Conservation (phyloP, 2,329 filamentous ascomycete genomes). For the Aureobasidium melanogenum region DNA sequence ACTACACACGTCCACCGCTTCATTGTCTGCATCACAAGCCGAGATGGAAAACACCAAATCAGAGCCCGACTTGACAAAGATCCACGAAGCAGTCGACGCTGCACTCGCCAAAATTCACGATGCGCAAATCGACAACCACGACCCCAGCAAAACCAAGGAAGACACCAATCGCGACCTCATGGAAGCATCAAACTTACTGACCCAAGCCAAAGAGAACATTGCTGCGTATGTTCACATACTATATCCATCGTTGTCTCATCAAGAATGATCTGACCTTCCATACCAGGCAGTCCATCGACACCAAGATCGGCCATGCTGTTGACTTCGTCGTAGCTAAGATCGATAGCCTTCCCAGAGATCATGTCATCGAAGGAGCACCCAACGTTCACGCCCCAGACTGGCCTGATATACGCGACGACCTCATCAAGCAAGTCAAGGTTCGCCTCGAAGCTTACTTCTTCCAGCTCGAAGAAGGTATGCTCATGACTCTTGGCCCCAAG, state of each 20-base stretch:
- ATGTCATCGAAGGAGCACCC: neutral
- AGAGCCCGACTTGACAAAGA: neutral
- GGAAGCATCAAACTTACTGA: neutral
- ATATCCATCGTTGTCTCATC: neutral
- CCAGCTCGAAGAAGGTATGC: neutral
- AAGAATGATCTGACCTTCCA: neutral
- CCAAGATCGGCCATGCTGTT: neutral
- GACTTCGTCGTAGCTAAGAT: neutral
- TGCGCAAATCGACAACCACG: neutral
- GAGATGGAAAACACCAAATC: neutral
- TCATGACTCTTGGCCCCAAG: neutral
- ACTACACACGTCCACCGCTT: neutral
- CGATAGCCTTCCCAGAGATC: neutral
- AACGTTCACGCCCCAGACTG: neutral
- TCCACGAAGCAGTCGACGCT: neutral
- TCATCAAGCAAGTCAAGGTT: neutral
- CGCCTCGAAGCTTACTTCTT: neutral
- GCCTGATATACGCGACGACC: neutral
- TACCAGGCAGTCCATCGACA: neutral
- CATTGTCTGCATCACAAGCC: neutral
- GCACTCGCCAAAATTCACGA: neutral
- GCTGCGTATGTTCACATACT: neutral
- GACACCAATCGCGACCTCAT: neutral
- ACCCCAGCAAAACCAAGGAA: neutral
- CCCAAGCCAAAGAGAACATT: neutral